A percentile compares a stretch with the other conserved stretches of the same genome.
Conservation (phyloP, 257 asterid genomes). For the Vinca minor region DNA sequence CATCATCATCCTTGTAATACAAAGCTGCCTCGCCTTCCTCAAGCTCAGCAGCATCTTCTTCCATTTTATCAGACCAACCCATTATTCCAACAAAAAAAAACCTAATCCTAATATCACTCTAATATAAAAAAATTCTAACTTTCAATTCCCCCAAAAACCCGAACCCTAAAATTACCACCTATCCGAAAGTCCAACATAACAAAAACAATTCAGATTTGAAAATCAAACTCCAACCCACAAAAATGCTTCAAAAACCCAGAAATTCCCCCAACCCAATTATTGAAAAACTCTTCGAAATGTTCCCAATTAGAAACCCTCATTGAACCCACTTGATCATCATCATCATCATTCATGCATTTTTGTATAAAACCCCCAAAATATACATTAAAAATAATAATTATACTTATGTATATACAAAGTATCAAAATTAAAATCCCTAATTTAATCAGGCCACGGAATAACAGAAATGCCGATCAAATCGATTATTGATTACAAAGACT, state of each 20-base stretch:
- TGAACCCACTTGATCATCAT: constrained; percentile 51
- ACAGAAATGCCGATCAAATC: constrained; percentile 45
- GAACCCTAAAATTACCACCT: constrained; percentile 38
- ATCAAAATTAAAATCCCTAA: background rate
- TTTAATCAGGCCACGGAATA: constrained; percentile 9
- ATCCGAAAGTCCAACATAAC: constrained; percentile 81
- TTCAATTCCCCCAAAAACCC: constrained; percentile 32
- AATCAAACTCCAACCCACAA: constrained; percentile 31
- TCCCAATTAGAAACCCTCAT: constrained; percentile 38
- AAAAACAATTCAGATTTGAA: constrained; percentile 21
- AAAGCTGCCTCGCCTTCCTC: constrained; percentile 87
- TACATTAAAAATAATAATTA: constrained; percentile 5
- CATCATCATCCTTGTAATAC: constrained; percentile 48
- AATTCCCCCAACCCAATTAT: constrained; percentile 31
- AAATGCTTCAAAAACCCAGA: constrained; percentile 37
- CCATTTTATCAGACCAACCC: constrained; percentile 39
- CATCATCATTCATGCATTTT: constrained; percentile 38
- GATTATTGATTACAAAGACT: constrained; percentile 21
- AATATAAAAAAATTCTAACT: constrained; percentile 7
- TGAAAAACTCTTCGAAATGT: constrained; percentile 23
- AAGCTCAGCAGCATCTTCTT: constrained; percentile 58
- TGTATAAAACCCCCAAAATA: constrained; percentile 1
- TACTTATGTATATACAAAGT: background rate
- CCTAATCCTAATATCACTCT: constrained; percentile 20
- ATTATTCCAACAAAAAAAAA: constrained; percentile 9